Evolutionary conservation across 805 yeast species (phyloP).

Genomic region (Cyberlindnera maritima): DNA sequence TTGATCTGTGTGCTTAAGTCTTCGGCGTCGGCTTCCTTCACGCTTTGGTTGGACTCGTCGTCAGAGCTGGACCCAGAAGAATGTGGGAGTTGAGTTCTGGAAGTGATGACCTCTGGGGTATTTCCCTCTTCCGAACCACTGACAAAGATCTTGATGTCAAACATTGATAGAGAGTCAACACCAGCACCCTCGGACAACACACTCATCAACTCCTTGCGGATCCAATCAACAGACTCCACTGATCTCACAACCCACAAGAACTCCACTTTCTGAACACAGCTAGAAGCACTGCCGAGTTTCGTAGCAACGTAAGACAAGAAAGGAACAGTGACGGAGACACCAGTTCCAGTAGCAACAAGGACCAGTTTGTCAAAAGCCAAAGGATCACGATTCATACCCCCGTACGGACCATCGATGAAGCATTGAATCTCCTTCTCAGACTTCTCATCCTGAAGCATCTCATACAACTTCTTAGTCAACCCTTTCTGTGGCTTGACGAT

Average conservation of each 20-base stretch:
- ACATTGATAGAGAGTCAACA: neutral
- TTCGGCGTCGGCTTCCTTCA: neutral
- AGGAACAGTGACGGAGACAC: constrained; percentile 49
- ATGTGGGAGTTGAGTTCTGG: neutral
- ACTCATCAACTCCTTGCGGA: constrained; percentile 32
- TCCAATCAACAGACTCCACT: constrained; percentile 38
- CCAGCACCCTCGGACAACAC: neutral
- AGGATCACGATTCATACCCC: constrained; percentile 47
- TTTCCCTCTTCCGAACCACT: constrained; percentile 27
- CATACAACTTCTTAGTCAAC: constrained; percentile 37
- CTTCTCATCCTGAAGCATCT: constrained; percentile 27
- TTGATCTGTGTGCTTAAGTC: constrained; percentile 1
- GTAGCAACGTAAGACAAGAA: constrained; percentile 31
- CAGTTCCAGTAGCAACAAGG: constrained; percentile 48
- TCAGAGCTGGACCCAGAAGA: neutral
- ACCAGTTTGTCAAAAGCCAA: constrained; percentile 42
- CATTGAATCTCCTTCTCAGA: constrained; percentile 30
- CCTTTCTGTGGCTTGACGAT: constrained; percentile 47
- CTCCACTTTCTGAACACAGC: constrained; percentile 30
- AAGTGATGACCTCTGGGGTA: neutral
- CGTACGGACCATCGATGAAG: constrained; percentile 56
- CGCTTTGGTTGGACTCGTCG: neutral
- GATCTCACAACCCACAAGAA: constrained; percentile 46
- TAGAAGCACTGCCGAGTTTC: constrained; percentile 10
- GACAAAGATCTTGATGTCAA: constrained; percentile 28